Base-by-base conservation (phyloP, 306 rosid genomes). In the Vigna unguiculata region DNA sequence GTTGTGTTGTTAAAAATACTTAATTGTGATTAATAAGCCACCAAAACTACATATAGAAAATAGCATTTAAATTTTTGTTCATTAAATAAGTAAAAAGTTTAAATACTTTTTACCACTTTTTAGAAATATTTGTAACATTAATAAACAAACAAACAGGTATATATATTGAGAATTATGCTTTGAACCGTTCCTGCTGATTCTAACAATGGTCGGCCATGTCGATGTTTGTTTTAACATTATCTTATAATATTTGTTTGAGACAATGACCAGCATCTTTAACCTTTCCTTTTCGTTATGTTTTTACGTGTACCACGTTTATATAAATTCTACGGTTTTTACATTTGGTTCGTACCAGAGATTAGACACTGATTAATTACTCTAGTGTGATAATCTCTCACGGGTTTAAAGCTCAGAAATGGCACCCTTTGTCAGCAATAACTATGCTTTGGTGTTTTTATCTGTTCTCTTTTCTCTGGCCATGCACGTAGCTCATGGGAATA, bases 141-240 rank as follows among this genome's bases (percentile, higher is more conserved):
- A 7, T 20, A 40, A 34, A 63, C n/a, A 34, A 63, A 36, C 49
- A 63, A 38, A 36, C 41, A 30, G 7, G 30, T 15, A 14, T 59
- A 15, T 59, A 12, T 2, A 25, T 4, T 25, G 19, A 58, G 1
- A 0, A 58, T 58, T 58, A 59, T 59, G 41, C 43, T 59, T 24
- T 30, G 41, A 59, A 2, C 6, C 13, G 13, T 28, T 58, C 64
- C 64, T 58, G 19, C 40, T 59, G 66, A 59, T 59, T 28, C 16
- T 28, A 59, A 64, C 84, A 55, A 55, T 30, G 65, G 78, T 52
- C 68, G 85, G 87, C 75, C 78, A 60, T 55, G 65, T 49, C 53
- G 34, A 46, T 77, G 30, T 24, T 69, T 60, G 71, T 67, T 77
- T 59, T 22, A 17, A 34, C 36, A 24, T 59, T 57, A 12, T 48